Percentiles rank a stretch among this genome's conserved stretches.
These are phyloP conservation scores for Stachybotrys echinatus DNA, from an alignment of 2,329 filamentous ascomycete species.

Conservation along the genomic window DNA sequence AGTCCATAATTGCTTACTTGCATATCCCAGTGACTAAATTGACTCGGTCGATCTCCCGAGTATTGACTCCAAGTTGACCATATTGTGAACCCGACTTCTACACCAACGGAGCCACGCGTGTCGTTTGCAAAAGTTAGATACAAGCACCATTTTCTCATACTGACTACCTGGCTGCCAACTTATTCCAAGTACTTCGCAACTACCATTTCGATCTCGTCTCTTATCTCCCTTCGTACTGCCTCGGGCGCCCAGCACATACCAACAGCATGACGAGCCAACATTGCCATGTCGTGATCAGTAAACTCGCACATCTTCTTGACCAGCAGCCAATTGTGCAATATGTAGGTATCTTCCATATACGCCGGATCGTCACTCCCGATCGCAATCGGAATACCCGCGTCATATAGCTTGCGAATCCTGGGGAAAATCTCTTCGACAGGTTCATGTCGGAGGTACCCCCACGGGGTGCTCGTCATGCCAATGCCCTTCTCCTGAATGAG, in stretches of 20 bases:
- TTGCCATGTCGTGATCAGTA: slow-evolving; percentile 30
- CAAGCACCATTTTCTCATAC: too few species aligned
- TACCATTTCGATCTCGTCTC: slow-evolving; percentile 12
- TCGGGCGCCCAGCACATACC: slow-evolving; percentile 41
- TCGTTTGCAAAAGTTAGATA: too few species aligned
- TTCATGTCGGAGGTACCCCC: slow-evolving; percentile 13
- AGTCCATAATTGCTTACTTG: too few species aligned
- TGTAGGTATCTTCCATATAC: slow-evolving; percentile 59
- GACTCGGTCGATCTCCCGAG: too few species aligned
- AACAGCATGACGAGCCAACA: slow-evolving; percentile 33
- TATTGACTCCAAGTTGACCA: too few species aligned
- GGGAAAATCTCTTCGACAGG: slow-evolving; percentile 43
- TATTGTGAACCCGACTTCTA: too few species aligned
- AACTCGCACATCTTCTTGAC: slow-evolving; percentile 14
- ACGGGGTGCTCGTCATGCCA: slow-evolving; percentile 64
- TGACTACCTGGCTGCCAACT: too few species aligned
- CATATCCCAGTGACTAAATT: too few species aligned
- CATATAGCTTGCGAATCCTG: slow-evolving; percentile 43
- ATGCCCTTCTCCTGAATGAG: slow-evolving; percentile 50
- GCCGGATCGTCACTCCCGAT: slow-evolving; percentile 70
- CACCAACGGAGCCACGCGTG: too few species aligned
- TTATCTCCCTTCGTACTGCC: slow-evolving; percentile 22
- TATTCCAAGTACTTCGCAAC: not conserved
- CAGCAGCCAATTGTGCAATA: slow-evolving; percentile 29
- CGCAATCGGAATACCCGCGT: slow-evolving; percentile 57